phyloP scores from a whole-genome alignment of 2,329 filamentous ascomycete species.

The Claviceps lovelessii region DNA sequence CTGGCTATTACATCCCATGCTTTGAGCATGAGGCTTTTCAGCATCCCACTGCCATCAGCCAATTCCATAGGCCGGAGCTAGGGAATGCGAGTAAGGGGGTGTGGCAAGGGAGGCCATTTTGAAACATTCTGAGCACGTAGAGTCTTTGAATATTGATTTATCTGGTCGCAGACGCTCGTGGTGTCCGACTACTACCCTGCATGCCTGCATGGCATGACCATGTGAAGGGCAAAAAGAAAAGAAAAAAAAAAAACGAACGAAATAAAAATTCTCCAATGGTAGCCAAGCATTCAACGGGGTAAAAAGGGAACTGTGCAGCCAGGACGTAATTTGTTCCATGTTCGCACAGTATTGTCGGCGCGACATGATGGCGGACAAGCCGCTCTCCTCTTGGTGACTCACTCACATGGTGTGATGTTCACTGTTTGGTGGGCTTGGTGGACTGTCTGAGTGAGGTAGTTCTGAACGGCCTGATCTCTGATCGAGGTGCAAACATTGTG shows the following conservation, averaged over 20 bases:
- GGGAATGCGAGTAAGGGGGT: background rate
- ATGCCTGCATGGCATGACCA: background rate
- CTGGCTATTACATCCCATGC: background rate
- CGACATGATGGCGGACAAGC: background rate
- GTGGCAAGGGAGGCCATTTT: background rate
- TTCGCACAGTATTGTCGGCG: background rate
- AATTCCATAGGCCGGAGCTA: background rate
- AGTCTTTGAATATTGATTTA: background rate
- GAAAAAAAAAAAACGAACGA: no score
- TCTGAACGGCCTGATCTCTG: background rate
- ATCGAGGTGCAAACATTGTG: background rate
- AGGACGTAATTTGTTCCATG: background rate
- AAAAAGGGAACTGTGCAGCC: no score
- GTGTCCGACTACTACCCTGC: background rate
- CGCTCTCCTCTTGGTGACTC: background rate
- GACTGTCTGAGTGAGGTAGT: background rate
- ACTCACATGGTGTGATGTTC: background rate
- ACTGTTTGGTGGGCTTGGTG: no score
- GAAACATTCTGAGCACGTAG: background rate
- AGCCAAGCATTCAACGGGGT: no score
- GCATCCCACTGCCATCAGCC: background rate
- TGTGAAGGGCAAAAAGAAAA: background rate
- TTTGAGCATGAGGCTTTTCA: background rate
- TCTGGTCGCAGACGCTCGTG: background rate
- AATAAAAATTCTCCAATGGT: background rate